Evolutionary conservation across 768 basidiomycete species (phyloP).

Genomic region (Cantharellus anzutake): DNA sequence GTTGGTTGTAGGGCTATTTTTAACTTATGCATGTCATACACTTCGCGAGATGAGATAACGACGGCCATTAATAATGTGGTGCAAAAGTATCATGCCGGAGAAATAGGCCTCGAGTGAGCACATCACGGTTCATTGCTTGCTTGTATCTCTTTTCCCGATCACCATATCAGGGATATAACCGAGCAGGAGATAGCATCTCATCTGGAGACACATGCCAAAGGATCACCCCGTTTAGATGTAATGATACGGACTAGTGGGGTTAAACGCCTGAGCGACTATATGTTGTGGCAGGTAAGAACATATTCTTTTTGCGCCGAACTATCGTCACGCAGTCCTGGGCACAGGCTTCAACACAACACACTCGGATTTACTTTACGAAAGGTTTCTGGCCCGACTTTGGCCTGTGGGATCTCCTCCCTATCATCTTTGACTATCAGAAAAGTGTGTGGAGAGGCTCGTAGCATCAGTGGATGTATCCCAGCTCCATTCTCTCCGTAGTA

Average conservation of each 20-base stretch:
- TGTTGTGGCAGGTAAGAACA: slow-evolving; percentile 80
- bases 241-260: slow-evolving; percentile 86
- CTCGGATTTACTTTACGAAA: slow-evolving; percentile 70
- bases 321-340: background rate
- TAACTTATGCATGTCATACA: slow-evolving; percentile 85
- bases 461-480: no score
- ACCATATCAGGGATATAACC: slow-evolving; percentile 29
- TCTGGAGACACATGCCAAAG: slow-evolving; percentile 42
- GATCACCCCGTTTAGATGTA: slow-evolving; percentile 71
- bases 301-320: background rate
- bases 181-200: slow-evolving; percentile 47
- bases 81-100: slow-evolving; percentile 7
- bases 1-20: slow-evolving; percentile 46
- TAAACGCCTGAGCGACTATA: slow-evolving; percentile 67
- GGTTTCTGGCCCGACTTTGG: slow-evolving; percentile 92
- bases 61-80: slow-evolving; percentile 40
- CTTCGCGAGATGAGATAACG: slow-evolving; percentile 81
- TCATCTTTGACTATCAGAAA: slow-evolving; percentile 75
- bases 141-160: background rate
- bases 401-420: slow-evolving; percentile 65
- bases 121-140: slow-evolving; percentile 1
- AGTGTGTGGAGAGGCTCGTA: slow-evolving; percentile 19
- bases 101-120: slow-evolving; percentile 22
- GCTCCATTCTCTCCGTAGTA: no score
- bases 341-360: slow-evolving; percentile 53